Evolutionary conservation across 139 green algal genomes (phyloP).

Genomic region (Choricystis sp.): DNA sequence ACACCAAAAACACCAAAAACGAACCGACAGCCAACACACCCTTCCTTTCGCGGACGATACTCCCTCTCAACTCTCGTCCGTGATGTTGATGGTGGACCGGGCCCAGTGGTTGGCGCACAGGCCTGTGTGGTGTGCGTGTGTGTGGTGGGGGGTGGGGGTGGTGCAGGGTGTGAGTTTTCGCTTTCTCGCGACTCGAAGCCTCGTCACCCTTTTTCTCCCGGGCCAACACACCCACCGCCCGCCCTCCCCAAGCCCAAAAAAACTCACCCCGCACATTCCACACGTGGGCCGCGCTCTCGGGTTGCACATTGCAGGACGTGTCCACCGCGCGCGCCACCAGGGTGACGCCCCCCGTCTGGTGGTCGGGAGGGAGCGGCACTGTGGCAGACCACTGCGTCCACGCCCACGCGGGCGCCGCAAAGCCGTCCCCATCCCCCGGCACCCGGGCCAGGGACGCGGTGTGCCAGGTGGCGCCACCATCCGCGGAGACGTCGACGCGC

Average conservation of each 20-base stretch:
- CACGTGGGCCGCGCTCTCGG: constrained; percentile 36
- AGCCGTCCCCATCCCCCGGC: constrained; percentile 6
- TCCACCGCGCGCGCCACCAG: constrained; percentile 49
- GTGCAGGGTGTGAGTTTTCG: too few species aligned
- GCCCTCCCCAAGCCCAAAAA: too few species aligned
- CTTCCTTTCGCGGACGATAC: too few species aligned
- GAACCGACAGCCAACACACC: too few species aligned
- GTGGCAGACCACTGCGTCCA: constrained; percentile 55
- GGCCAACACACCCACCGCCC: too few species aligned
- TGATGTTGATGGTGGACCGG: not conserved
- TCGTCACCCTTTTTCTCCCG: too few species aligned
- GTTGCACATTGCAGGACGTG: constrained; percentile 59
- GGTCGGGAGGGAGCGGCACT: constrained; percentile 28
- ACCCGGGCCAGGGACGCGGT: constrained; percentile 17
- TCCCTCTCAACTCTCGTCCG: not conserved
- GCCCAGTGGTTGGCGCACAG: not conserved
- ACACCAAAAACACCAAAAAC: too few species aligned
- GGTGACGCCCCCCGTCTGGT: constrained; percentile 18
- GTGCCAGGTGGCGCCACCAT: constrained; percentile 59
- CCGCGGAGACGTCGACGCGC: constrained; percentile 62
- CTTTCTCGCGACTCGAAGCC: too few species aligned
- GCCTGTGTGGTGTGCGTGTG: not conserved
- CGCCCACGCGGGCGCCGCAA: constrained; percentile 30
- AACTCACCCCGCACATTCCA: constrained; percentile 67
- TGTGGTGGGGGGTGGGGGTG: too few species aligned